Percentiles rank a stretch among this genome's conserved stretches.
Evolutionary conservation across 495 filamentous ascomycete genomes (phyloP).

Genomic region (Penicillium mononematosum): DNA sequence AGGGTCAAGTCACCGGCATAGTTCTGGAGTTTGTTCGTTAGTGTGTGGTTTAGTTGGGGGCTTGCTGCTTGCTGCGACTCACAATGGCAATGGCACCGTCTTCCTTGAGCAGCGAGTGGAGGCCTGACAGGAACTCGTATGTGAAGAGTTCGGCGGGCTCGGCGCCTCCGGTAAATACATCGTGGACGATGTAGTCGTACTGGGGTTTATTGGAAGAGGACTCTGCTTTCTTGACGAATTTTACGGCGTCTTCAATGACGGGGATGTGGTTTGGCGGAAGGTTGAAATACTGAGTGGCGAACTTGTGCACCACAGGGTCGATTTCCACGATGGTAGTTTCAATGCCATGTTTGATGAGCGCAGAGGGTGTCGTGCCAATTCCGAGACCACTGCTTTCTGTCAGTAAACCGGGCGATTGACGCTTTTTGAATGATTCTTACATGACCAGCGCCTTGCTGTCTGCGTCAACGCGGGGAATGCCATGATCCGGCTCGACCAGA

Average conservation of each 20-base stretch:
- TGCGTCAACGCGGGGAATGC: slow-evolving; percentile 52
- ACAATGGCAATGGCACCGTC: slow-evolving; percentile 89
- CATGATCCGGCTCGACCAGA: slow-evolving; percentile 59
- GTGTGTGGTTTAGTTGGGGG: not conserved
- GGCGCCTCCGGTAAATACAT: slow-evolving; percentile 97
- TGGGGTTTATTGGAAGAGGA: slow-evolving; percentile 42
- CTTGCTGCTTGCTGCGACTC: slow-evolving; percentile 32
- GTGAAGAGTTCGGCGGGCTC: slow-evolving; percentile 90
- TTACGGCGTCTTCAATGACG: slow-evolving; percentile 77
- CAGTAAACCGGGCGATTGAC: not conserved
- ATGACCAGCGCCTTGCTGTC: slow-evolving; percentile 81
- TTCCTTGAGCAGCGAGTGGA: slow-evolving; percentile 67
- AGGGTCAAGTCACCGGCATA: slow-evolving; percentile 90
- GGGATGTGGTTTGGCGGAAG: slow-evolving; percentile 75
- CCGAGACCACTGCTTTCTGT: slow-evolving; percentile 69
- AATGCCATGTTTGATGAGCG: slow-evolving; percentile 83
- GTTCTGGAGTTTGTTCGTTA: slow-evolving; percentile 57
- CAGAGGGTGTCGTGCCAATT: slow-evolving; percentile 84
- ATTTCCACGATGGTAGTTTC: slow-evolving; percentile 92
- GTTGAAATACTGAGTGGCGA: slow-evolving; percentile 77
- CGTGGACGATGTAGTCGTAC: slow-evolving; percentile 93
- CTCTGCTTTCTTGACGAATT: slow-evolving; percentile 61
- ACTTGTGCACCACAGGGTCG: slow-evolving; percentile 83
- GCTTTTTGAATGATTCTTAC: slow-evolving; percentile 35
- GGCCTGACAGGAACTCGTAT: slow-evolving; percentile 67